Evolutionary conservation across 345 rosid genomes (phyloP).

Genomic region (Rhizophora apiculata): DNA sequence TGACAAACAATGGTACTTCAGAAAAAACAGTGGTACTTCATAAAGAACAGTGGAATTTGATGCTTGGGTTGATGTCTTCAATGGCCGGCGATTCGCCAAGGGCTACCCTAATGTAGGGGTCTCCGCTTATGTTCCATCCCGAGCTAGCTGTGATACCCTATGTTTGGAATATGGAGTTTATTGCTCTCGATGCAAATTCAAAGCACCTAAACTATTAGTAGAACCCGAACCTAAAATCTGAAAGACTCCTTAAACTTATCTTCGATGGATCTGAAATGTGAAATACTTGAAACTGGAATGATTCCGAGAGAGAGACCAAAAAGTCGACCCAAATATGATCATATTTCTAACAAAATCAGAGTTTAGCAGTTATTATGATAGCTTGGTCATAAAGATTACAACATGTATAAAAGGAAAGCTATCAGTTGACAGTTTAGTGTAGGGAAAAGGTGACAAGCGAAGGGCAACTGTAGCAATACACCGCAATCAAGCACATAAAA

Average conservation of each 20-base stretch:
- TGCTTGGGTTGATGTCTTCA: conserved; percentile 41
- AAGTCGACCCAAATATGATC: no score
- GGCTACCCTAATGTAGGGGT: conserved; percentile 35
- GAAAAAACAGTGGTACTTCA: conserved; percentile 35
- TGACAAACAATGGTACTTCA: conserved; percentile 33
- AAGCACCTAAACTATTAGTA: neutral
- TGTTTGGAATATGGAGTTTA: conserved; percentile 45
- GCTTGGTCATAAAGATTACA: neutral
- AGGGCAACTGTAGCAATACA: no score
- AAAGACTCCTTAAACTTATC: no score
- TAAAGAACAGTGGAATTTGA: conserved; percentile 54
- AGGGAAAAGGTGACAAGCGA: no score
- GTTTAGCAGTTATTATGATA: neutral
- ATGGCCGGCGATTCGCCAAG: conserved; percentile 16
- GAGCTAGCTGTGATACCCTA: conserved; percentile 36
- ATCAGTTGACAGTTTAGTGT: no score
- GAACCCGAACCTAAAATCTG: no score
- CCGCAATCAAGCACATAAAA: neutral
- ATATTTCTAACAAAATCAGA: no score
- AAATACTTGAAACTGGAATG: no score
- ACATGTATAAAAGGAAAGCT: no score
- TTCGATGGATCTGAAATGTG: no score
- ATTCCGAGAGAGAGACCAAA: no score
- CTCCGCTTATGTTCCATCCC: conserved; percentile 46
- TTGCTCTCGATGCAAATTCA: conserved; percentile 29